Conservation (phyloP, 805 yeast genomes). For the Jamesozyma rosinii region DNA sequence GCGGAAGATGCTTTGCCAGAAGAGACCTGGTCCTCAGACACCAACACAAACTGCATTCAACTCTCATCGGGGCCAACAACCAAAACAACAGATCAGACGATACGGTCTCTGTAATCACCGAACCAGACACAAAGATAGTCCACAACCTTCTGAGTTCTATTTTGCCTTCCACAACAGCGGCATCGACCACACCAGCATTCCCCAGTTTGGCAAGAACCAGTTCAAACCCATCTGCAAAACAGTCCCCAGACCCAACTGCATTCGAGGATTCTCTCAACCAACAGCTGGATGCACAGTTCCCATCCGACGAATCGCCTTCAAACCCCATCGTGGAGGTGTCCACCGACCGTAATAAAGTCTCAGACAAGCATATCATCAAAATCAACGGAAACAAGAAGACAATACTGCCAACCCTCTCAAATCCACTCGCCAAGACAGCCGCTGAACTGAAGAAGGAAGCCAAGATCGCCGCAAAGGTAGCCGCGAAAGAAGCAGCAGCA, state of each 20-base stretch:
- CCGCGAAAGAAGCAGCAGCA: conserved; percentile 2
- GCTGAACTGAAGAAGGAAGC: conserved; percentile 28
- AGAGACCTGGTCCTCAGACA: conserved; percentile 81
- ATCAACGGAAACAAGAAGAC: conserved; percentile 34
- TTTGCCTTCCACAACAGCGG: not conserved
- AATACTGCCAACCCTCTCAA: conserved; percentile 29
- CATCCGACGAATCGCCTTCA: not conserved
- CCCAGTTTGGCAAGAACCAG: not conserved
- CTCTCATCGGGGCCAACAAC: conserved; percentile 30
- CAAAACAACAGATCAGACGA: not conserved
- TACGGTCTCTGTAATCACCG: not conserved
- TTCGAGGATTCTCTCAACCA: not conserved
- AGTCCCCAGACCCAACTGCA: not conserved
- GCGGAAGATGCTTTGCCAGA: conserved; percentile 91
- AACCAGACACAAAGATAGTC: not conserved
- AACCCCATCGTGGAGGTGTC: conserved; percentile 3
- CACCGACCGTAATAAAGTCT: conserved; percentile 4
- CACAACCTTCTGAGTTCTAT: not conserved
- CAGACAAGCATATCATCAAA: conserved; percentile 31
- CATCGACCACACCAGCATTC: not conserved
- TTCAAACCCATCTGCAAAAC: not conserved
- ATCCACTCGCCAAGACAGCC: conserved; percentile 24
- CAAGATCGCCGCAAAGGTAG: conserved; percentile 10
- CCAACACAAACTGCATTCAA: conserved; percentile 81
- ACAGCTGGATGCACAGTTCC: not conserved